A percentile compares a stretch with the other conserved stretches of the same genome.
These are phyloP conservation scores for Stemphylium lycopersici DNA, from an alignment of 2,329 filamentous ascomycete genomes.

Conservation along the genomic window DNA sequence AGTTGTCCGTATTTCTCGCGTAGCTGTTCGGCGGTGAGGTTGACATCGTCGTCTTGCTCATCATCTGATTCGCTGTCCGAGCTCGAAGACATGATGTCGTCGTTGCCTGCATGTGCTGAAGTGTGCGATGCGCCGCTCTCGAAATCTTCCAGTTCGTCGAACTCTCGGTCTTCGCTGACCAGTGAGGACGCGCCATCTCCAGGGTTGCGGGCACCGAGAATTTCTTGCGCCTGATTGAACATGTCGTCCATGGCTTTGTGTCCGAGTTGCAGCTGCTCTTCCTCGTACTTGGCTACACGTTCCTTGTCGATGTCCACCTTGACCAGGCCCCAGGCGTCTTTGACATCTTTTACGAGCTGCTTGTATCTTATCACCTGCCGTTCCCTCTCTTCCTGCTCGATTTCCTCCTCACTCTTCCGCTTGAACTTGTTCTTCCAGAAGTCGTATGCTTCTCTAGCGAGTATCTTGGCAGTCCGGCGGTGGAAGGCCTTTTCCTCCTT, in stretches of 20 bases:
- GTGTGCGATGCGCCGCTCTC: constrained; percentile 44
- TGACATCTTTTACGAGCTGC: constrained; percentile 69
- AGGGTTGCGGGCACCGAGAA: constrained; percentile 38
- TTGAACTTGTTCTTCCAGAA: constrained; percentile 73
- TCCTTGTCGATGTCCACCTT: constrained; percentile 63
- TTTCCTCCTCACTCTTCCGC: constrained; percentile 66
- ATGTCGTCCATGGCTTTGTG: constrained; percentile 74
- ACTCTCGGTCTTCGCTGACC: constrained; percentile 49
- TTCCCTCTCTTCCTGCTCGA: constrained; percentile 77
- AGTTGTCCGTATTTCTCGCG: constrained; percentile 72
- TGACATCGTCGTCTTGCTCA: constrained; percentile 64
- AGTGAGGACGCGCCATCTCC: constrained; percentile 47
- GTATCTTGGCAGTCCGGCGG: constrained; percentile 73
- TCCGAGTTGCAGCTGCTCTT: constrained; percentile 62
- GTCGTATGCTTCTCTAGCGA: constrained; percentile 79
- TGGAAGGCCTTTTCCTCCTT: constrained; percentile 79
- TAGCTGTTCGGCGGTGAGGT: constrained; percentile 71
- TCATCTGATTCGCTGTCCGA: constrained; percentile 48
- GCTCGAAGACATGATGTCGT: constrained; percentile 46
- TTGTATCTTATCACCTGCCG: constrained; percentile 73
- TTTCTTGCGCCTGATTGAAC: constrained; percentile 69
- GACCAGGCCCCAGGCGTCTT: constrained; percentile 66
- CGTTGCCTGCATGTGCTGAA: constrained; percentile 50
- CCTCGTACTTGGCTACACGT: constrained; percentile 64
- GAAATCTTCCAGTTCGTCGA: constrained; percentile 54